These are phyloP conservation scores for Collybia sp. DNA, from an alignment of 768 basidiomycete genomes.

Conservation along the genomic window DNA sequence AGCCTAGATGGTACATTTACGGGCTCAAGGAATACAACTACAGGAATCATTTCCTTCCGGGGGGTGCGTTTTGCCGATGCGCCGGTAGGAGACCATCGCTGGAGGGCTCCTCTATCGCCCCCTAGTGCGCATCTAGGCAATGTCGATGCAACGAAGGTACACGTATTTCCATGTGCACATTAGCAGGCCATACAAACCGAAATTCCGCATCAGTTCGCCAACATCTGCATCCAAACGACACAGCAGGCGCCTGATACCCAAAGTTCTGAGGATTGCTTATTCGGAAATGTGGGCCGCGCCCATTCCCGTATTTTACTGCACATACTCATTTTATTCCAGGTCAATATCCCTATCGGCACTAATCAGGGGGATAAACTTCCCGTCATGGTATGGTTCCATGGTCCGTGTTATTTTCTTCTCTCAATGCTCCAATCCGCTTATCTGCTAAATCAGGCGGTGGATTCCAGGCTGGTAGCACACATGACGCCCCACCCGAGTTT, in stretches of 20 bases:
- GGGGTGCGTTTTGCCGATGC: slow-evolving; percentile 41
- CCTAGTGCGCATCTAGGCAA: slow-evolving; percentile 29
- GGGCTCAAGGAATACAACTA: slow-evolving; percentile 22
- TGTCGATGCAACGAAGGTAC: slow-evolving; percentile 30
- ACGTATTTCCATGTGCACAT: neutral
- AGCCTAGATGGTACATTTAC: slow-evolving; percentile 32
- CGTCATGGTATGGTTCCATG: slow-evolving; percentile 39
- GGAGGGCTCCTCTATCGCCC: slow-evolving; percentile 33
- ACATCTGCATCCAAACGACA: slow-evolving; percentile 27
- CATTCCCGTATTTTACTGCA: neutral
- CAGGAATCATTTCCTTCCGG: slow-evolving; percentile 28
- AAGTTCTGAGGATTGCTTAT: slow-evolving; percentile 38
- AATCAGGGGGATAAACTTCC: slow-evolving; percentile 18
- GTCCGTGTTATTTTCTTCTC: slow-evolving; percentile 12
- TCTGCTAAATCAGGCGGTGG: slow-evolving; percentile 29
- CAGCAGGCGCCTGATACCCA: slow-evolving; percentile 21
- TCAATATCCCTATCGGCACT: slow-evolving; percentile 24
- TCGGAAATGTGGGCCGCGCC: slow-evolving; percentile 28
- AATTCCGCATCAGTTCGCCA: slow-evolving; percentile 22
- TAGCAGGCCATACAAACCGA: neutral
- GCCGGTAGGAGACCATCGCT: slow-evolving; percentile 34
- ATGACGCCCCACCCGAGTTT: slow-evolving; percentile 23
- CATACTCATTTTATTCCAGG: slow-evolving; percentile 13
- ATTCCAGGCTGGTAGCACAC: slow-evolving; percentile 31
- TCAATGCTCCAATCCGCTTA: neutral